These are phyloP conservation scores for Laetiporus sulphureus DNA, from an alignment of 1,284 basidiomycete species.

Conservation along the genomic window DNA sequence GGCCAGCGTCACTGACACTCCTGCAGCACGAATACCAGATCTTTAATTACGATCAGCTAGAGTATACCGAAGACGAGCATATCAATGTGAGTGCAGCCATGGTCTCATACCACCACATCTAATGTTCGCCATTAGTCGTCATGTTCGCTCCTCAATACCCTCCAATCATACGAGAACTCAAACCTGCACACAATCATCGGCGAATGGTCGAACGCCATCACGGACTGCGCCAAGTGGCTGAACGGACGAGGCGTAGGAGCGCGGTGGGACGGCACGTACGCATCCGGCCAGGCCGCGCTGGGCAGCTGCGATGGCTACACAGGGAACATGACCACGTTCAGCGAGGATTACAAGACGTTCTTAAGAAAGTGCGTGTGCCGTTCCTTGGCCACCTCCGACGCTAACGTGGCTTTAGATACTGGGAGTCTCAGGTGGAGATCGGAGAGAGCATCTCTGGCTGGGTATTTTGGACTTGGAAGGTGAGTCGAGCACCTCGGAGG, in stretches of 20 bases:
- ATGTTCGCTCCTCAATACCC: conserved; percentile 18
- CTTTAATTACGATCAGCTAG: conserved; percentile 56
- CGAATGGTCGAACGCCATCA: conserved; percentile 76
- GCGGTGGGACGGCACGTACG: conserved; percentile 57
- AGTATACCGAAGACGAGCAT: conserved; percentile 49
- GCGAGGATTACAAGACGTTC: conserved; percentile 55
- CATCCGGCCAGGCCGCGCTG: conserved; percentile 33
- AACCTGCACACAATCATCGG: conserved; percentile 63
- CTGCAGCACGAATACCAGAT: conserved; percentile 78
- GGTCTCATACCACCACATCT: not conserved
- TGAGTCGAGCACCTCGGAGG: no score
- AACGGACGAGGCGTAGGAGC: conserved; percentile 71
- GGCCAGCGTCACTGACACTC: no score
- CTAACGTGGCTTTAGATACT: conserved; percentile 44
- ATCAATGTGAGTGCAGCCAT: conserved; percentile 32
- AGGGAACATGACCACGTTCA: conserved; percentile 54
- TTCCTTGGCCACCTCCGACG: not conserved
- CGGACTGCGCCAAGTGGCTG: conserved; percentile 76
- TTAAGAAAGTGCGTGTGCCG: conserved; percentile 53
- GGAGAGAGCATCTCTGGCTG: conserved; percentile 68
- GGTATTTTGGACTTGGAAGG: conserved; percentile 86
- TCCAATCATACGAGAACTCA: conserved; percentile 33
- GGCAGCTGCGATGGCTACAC: conserved; percentile 57
- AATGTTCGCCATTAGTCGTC: conserved; percentile 16
- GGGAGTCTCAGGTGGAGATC: conserved; percentile 69